Base-by-base conservation (phyloP, 257 asterid species). In the Orobanche coerulescens region DNA sequence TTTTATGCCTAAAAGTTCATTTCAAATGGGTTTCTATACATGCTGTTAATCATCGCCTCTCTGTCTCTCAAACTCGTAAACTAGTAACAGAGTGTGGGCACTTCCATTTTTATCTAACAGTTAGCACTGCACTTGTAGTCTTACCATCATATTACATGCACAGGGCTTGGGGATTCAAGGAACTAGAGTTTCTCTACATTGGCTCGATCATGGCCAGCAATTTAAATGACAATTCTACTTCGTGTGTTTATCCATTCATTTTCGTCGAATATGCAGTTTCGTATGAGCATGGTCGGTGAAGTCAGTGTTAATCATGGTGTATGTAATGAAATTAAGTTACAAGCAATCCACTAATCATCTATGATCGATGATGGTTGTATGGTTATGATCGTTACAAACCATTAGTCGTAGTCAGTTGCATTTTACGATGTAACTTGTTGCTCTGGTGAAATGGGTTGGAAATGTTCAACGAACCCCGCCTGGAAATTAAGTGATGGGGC, bases 391-490 rank as follows among this genome's bases (percentile, higher is more conserved):
- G 24, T 61, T 23, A 22, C 52, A 46, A 15, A 50, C 62, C 31
- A 5, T n/a, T 62, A 18, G 20, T 15, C 49, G 18, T 20, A 23
- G 9, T 30, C 26, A 30, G 31, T 28, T 31, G 53, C 50, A 50
- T 28, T 58, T 48, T 65, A 18, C 34, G 5, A 50, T 50, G 15
- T 58, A 63, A 46, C 20, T 14, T 54, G 23, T 28, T 61, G n/a
- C n/a, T n/a, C n/a, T n/a, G n/a, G n/a, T n/a, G n/a, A n/a, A n/a
- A n/a, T n/a, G n/a, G n/a, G n/a, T n/a, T n/a, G n/a, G n/a, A n/a
- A n/a, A n/a, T n/a, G n/a, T n/a, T n/a, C n/a, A n/a, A n/a, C n/a
- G n/a, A n/a, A n/a, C n/a, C n/a, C n/a, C n/a, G n/a, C n/a, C n/a
- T n/a, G n/a, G n/a, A n/a, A n/a, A n/a, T n/a, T n/a, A n/a, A n/a